Base-by-base conservation (phyloP, 2,329 filamentous ascomycete species). In the Colletotrichum endophyticum region DNA sequence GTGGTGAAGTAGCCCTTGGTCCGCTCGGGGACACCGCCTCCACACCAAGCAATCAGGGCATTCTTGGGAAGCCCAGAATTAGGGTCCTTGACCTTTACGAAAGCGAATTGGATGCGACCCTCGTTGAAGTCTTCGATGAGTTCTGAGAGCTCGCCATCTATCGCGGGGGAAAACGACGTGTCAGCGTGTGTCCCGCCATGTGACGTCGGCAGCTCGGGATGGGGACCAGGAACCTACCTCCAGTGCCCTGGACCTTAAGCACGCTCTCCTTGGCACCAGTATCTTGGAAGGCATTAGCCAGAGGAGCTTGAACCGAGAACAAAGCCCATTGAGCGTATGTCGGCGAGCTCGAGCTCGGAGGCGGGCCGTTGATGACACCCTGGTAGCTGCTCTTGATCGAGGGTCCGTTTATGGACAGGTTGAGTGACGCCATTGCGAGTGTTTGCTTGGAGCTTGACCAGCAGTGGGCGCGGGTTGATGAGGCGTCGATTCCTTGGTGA, bases 1-100 rank as follows among this genome's bases (percentile, higher is more conserved):
- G 96, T 98, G 79, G 95, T 98, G 84, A 99, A 99, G 87, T 99
- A 99, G 79, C 97, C 97, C 87, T 99, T 99, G 77, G 96, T 99
- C 81, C 96, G 91, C 87, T 99, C 97, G n/a, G 97, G 97, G 19
- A 99, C 97, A 80, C 97, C 97, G 83, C 98, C 96, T 79, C 97
- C 97, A 85, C 97, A 99, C 94, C 97, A 99, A 79, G 95, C 96
- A 83, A 99, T 95, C 79, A 99, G 90, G 76, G 98, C 95, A 84
- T 93, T 95, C 89, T 99, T 99, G 66, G 96, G 96, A 19, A 99
- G 91, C 27, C 88, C 88, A 4, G 94, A 95, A 85, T 99, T 99
- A 72, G 96, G 95, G 84, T 99, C 97, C 85, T 96, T 98, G 87
- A 99, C 94, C 87, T 98, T 98, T 81, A 97, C 93, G 82, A 98